These are phyloP conservation scores for Globisporangium cylindrosporum DNA, from an alignment of 352 stramenopile genomes.

Conservation along the genomic window DNA sequence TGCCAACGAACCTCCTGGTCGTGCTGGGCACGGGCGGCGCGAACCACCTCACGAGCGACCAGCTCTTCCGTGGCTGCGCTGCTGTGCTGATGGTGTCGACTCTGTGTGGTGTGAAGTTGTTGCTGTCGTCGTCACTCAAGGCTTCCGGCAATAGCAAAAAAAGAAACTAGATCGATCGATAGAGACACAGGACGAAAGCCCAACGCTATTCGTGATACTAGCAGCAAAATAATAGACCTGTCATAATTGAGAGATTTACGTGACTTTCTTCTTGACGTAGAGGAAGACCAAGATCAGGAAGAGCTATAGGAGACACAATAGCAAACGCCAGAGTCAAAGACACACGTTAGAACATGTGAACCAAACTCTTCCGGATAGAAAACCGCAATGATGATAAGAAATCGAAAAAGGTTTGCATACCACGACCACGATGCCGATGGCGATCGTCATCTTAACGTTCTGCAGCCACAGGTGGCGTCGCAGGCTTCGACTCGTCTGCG, in stretches of 20 bases:
- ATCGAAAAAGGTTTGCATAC: constrained; percentile 29
- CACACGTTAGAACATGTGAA: neutral
- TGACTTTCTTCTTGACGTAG: constrained; percentile 53
- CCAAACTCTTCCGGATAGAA: neutral
- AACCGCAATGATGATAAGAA: neutral
- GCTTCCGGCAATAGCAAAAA: neutral
- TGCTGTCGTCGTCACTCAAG: constrained; percentile 21
- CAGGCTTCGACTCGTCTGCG: constrained; percentile 77
- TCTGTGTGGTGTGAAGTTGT: constrained; percentile 28
- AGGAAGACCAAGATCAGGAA: constrained; percentile 49
- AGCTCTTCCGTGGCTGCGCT: constrained; percentile 44
- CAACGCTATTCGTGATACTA: neutral
- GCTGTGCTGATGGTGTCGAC: constrained; percentile 33
- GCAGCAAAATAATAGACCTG: constrained; percentile 14
- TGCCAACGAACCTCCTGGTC: constrained; percentile 67
- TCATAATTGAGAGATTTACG: constrained; percentile 22
- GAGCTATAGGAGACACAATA: constrained; percentile 21
- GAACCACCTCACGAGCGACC: constrained; percentile 27
- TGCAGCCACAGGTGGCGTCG: constrained; percentile 83
- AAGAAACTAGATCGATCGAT: neutral
- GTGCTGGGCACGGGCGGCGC: constrained; percentile 46
- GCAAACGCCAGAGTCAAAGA: neutral
- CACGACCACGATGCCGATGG: constrained; percentile 59
- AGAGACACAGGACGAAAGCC: neutral
- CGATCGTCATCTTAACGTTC: constrained; percentile 88